Percentiles rank a stretch among this genome's conserved stretches.
Evolutionary conservation across 148 eudicot species (phyloP).

Genomic region (Vaccinium corymbosum): DNA sequence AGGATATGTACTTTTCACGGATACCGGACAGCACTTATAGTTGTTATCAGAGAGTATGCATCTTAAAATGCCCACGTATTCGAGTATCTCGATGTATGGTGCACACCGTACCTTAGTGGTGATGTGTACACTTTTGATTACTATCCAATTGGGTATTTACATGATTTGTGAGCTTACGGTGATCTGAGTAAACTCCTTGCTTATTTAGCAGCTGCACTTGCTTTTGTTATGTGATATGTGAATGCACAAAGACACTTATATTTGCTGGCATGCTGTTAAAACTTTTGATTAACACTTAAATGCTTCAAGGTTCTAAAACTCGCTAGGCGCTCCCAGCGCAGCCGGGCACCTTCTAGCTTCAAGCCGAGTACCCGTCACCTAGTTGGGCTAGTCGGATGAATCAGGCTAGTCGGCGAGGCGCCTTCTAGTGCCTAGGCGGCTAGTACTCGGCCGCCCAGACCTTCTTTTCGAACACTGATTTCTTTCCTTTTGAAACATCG

Average conservation of each 20-base stretch:
- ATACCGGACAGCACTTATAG: background rate
- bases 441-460: too few species aligned
- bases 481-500: background rate
- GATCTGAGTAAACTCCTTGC: background rate
- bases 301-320: too few species aligned
- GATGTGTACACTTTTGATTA: background rate
- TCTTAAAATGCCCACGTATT: background rate
- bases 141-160: background rate
- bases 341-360: too few species aligned
- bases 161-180: background rate
- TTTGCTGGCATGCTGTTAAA: background rate
- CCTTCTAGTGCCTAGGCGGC: too few species aligned
- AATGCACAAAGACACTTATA: background rate
- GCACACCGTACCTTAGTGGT: background rate
- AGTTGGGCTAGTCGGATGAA: too few species aligned
- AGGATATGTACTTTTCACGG: background rate
- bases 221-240: slow-evolving; percentile 6
- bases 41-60: background rate
- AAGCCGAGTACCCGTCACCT: too few species aligned
- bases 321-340: too few species aligned
- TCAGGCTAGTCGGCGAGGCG: too few species aligned
- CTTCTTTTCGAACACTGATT: too few species aligned
- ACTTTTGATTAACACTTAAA: background rate
- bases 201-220: background rate
- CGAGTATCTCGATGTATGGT: background rate